phyloP scores from a whole-genome alignment of 2,329 filamentous ascomycete genomes.

The Aplosporella prunicola region DNA sequence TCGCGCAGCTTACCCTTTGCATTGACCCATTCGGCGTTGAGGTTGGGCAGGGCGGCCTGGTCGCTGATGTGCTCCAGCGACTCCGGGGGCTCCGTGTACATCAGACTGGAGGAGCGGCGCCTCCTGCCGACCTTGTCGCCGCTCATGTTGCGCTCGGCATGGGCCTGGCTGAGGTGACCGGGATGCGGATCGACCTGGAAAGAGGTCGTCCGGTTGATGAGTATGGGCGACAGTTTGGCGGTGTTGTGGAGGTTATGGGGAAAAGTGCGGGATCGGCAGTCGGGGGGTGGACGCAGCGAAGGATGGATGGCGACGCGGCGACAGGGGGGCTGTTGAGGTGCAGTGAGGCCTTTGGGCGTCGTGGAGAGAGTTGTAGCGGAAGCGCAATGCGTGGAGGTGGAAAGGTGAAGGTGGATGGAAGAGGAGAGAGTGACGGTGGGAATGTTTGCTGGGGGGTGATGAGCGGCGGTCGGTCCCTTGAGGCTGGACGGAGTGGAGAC shows the following conservation, averaged over 20 bases:
- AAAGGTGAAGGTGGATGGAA: too few relatives aligned
- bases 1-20: slow-evolving; percentile 63
- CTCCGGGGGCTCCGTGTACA: slow-evolving; percentile 95
- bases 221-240: slow-evolving; percentile 93
- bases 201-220: slow-evolving; percentile 67
- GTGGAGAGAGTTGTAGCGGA: not conserved
- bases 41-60: slow-evolving; percentile 85
- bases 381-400: not conserved
- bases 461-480: too few relatives aligned
- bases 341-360: not conserved
- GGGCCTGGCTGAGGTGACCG: slow-evolving; percentile 21
- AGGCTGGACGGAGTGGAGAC: too few relatives aligned
- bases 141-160: slow-evolving; percentile 23
- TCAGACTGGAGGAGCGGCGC: slow-evolving; percentile 94
- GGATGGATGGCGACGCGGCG: too few relatives aligned
- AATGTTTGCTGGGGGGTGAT: too few relatives aligned
- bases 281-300: slow-evolving; percentile 12
- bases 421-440: too few relatives aligned
- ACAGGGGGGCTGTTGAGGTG: slow-evolving; percentile 5
- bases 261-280: slow-evolving; percentile 3
- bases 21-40: slow-evolving; percentile 98
- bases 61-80: slow-evolving; percentile 96
- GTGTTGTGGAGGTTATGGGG: slow-evolving; percentile 45
- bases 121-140: slow-evolving; percentile 57
- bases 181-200: slow-evolving; percentile 71